phyloP scores from a whole-genome alignment of 805 yeast genomes.

The Lachancea fermentati region DNA sequence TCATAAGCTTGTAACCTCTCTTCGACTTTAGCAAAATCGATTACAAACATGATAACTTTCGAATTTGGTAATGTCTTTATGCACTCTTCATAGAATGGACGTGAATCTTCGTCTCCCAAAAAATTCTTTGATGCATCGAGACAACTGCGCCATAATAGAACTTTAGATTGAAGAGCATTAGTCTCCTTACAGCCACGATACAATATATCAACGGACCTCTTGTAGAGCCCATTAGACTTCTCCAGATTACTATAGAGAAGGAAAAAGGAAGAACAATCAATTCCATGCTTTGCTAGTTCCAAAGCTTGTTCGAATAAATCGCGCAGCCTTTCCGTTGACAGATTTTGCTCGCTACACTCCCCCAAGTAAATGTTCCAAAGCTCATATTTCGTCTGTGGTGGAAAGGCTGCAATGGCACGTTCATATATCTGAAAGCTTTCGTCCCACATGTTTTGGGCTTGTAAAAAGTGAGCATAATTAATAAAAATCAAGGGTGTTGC shows the following conservation, averaged over 20 bases:
- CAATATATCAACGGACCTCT: constrained; percentile 46
- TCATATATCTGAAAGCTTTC: constrained; percentile 59
- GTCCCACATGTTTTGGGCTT: constrained; percentile 37
- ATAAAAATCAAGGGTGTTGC: constrained; percentile 65
- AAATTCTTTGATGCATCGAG: constrained; percentile 37
- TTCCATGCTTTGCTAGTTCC: constrained; percentile 41
- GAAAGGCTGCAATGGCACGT: constrained; percentile 58
- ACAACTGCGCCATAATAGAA: constrained; percentile 39
- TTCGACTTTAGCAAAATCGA: constrained; percentile 58
- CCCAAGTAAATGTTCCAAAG: constrained; percentile 67
- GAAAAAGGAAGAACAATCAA: constrained; percentile 42
- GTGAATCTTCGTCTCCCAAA: constrained; percentile 39
- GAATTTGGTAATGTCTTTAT: constrained; percentile 42
- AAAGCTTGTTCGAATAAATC: constrained; percentile 72
- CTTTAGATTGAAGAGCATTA: constrained; percentile 3
- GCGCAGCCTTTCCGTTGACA: constrained; percentile 50
- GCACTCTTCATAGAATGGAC: constrained; percentile 50
- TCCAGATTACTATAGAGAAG: constrained; percentile 60
- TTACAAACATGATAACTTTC: constrained; percentile 39
- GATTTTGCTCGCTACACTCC: constrained; percentile 37
- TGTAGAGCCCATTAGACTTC: constrained; percentile 44
- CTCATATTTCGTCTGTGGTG: constrained; percentile 48
- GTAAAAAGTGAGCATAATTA: constrained; percentile 59
- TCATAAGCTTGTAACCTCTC: constrained; percentile 42
- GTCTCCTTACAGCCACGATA: constrained; percentile 35